These are phyloP conservation scores for Leccinellum albellum DNA, from an alignment of 768 basidiomycete species.

Conservation along the genomic window DNA sequence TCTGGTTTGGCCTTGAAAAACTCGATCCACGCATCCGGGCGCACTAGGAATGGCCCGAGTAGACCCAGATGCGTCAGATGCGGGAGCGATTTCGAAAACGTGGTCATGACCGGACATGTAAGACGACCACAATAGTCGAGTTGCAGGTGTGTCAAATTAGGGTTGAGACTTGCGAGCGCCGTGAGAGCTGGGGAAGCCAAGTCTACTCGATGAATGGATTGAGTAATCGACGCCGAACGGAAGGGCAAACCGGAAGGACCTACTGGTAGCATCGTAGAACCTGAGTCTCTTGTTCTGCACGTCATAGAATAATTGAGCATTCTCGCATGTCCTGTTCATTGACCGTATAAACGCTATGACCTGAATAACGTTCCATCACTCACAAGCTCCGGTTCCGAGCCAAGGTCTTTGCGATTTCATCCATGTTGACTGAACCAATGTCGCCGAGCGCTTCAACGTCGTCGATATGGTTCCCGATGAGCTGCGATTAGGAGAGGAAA, in stretches of 20 bases:
- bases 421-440: constrained; percentile 80
- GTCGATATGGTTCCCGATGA: constrained; percentile 82
- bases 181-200: constrained; percentile 63
- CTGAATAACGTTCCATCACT: constrained; percentile 29
- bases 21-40: constrained; percentile 62
- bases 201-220: constrained; percentile 40
- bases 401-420: constrained; percentile 78
- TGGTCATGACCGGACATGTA: constrained; percentile 52
- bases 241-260: constrained; percentile 22
- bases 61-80: constrained; percentile 71
- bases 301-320: constrained; percentile 82
- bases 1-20: constrained; percentile 66
- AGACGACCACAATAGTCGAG: constrained; percentile 88
- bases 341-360: not conserved
- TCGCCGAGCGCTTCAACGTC: constrained; percentile 88
- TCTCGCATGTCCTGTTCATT: constrained; percentile 62
- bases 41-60: constrained; percentile 84
- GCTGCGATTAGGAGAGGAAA: constrained; percentile 35
- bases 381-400: constrained; percentile 80
- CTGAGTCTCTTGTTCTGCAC: constrained; percentile 60
- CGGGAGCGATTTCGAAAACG: constrained; percentile 62
- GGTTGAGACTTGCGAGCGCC: constrained; percentile 76
- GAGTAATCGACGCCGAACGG: not conserved
- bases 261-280: constrained; percentile 89
- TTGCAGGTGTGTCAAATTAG: constrained; percentile 72